phyloP scores from a whole-genome alignment of 2,329 filamentous ascomycete species.

The Monilinia vaccinii-corymbosi region DNA sequence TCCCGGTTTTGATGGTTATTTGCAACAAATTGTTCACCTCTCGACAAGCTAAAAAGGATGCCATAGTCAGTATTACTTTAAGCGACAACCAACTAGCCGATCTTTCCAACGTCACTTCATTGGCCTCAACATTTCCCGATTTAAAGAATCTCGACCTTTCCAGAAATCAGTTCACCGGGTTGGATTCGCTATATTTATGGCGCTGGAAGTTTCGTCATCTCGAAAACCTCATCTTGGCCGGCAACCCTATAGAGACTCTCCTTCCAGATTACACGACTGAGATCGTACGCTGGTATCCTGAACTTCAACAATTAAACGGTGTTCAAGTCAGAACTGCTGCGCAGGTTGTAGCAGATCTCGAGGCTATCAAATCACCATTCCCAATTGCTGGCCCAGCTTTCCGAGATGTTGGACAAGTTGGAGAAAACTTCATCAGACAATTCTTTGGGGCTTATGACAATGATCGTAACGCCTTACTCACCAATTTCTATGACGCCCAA shows the following conservation, averaged over 20 bases:
- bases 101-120: slow-evolving; percentile 60
- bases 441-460: slow-evolving; percentile 69
- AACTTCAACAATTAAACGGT: slow-evolving; percentile 67
- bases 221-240: slow-evolving; percentile 69
- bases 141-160: slow-evolving; percentile 85
- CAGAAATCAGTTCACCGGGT: slow-evolving; percentile 64
- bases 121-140: slow-evolving; percentile 74
- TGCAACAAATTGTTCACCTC: slow-evolving; percentile 71
- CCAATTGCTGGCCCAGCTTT: slow-evolving; percentile 59
- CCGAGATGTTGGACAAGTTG: slow-evolving; percentile 63
- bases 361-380: slow-evolving; percentile 44
- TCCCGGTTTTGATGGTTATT: slow-evolving; percentile 83
- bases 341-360: slow-evolving; percentile 49
- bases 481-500: slow-evolving; percentile 63
- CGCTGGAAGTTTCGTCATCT: slow-evolving; percentile 68
- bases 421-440: slow-evolving; percentile 64
- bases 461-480: slow-evolving; percentile 53
- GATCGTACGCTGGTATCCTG: slow-evolving; percentile 74
- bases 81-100: slow-evolving; percentile 70
- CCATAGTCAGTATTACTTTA: slow-evolving; percentile 73
- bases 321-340: slow-evolving; percentile 64
- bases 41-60: slow-evolving; percentile 61
- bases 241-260: slow-evolving; percentile 61
- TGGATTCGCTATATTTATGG: slow-evolving; percentile 65
- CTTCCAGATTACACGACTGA: slow-evolving; percentile 59